Base-by-base conservation (phyloP, 2,329 filamentous ascomycete species). In the Graphilbum fragrans region DNA sequence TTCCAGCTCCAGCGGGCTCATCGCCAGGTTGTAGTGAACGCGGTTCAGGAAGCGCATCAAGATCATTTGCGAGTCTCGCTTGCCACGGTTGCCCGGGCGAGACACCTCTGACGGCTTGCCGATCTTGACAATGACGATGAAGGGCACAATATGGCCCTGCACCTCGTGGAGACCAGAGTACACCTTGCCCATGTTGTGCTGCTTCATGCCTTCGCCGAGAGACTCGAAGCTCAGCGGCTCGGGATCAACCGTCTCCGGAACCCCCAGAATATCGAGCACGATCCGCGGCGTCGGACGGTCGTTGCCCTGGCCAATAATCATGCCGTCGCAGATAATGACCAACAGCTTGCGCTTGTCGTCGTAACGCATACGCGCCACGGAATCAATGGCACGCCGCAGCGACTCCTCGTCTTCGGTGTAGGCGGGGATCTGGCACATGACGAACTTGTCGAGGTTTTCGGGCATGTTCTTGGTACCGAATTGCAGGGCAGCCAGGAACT, bases 341-440 rank as follows among this genome's bases (percentile, higher is more conserved):
- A 98, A 69, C 12, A 98, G 72, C 68, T 98, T 98, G 55, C 92
- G 86, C 68, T 98, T 98, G 58, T 98, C 90, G 55, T 98, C 92
- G 57, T 98, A 98, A 50, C 80, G 80, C 87, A 95, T 95, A 46
- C 87, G 76, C 22, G 92, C 88, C 45, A 86, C 84, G 0, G 92
- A 98, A 59, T 98, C 92, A 53, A 98, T 94, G 45, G 92, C 92
- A 69, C 90, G 88, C 42, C 92, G 86, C 21, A 98, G 72, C 29
- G 90, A 96, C 1, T 98, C 93, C 60, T 98, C 93, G 57, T 96
- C 92, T 67, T 98, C 92, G 1, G 92, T 98, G 55, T 98, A 98
- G 2, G 87, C 92, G 0, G 92, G 92, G 45, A 98, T 90, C 61
- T 95, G 93, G 57, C 86, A 94, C 62, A 98, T 95, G 58, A 98